A percentile compares a stretch with the other conserved stretches of the same genome.
phyloP scores from a whole-genome alignment of 306 rosid genomes.

The Ochetophila trinervis region DNA sequence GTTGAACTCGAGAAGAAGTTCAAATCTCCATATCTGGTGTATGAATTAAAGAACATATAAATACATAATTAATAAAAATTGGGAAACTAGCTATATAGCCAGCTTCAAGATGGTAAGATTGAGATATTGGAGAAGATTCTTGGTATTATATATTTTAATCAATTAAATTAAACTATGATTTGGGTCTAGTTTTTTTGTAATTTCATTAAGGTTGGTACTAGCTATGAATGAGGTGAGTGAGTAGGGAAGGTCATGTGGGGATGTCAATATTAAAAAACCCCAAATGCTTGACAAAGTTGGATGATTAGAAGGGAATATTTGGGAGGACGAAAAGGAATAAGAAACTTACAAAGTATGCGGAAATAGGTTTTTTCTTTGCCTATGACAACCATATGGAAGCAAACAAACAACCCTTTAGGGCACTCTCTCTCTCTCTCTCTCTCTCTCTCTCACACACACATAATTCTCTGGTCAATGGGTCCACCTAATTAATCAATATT shows the following conservation, averaged over 20 bases:
- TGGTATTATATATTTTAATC: too few species aligned
- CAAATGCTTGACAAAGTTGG: constrained; percentile 40
- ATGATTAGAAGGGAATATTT: constrained; percentile 65
- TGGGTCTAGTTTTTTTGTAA: constrained; percentile 32
- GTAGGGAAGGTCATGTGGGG: constrained; percentile 31
- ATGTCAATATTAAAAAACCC: constrained; percentile 25
- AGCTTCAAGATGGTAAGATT: too few species aligned
- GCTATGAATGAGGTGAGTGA: constrained; percentile 20
- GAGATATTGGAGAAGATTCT: too few species aligned
- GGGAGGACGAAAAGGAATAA: constrained; percentile 60
- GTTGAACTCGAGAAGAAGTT: too few species aligned
- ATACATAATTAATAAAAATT: too few species aligned
- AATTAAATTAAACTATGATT: constrained; percentile 2
- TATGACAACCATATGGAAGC: constrained; percentile 52
- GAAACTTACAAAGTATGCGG: constrained; percentile 38
- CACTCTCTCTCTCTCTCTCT: constrained; percentile 19
- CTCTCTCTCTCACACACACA: constrained; percentile 14
- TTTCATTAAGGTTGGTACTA: constrained; percentile 4
- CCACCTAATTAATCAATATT: constrained; percentile 48
- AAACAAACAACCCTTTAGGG: constrained; percentile 68
- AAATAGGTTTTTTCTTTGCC: constrained; percentile 28
- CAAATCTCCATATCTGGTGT: too few species aligned
- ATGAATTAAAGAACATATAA: too few species aligned
- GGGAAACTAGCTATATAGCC: too few species aligned
- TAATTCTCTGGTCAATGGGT: constrained; percentile 66